Conservation (phyloP, 129 eudicot species). For the Solidago caesia region DNA sequence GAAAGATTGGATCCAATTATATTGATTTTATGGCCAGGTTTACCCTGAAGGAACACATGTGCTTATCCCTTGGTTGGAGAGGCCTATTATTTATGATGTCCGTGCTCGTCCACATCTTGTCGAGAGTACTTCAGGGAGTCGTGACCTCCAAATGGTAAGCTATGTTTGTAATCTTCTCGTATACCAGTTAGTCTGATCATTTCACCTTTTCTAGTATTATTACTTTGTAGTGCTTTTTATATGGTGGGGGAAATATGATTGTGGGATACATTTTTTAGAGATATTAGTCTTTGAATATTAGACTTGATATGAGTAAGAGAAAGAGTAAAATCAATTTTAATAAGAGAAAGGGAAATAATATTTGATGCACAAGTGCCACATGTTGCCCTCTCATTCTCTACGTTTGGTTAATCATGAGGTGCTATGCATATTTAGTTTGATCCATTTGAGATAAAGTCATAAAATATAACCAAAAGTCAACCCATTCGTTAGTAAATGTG, state of each 20-base stretch:
- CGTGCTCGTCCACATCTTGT: conserved; percentile 77
- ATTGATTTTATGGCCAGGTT: conserved; percentile 36
- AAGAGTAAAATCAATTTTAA: no score
- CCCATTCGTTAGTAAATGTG: no score
- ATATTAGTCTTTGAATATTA: no score
- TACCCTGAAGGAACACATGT: conserved; percentile 77
- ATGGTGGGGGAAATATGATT: neutral
- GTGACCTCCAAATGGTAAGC: conserved; percentile 75
- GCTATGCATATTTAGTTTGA: no score
- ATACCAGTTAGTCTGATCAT: neutral
- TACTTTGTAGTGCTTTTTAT: no score
- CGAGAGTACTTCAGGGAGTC: conserved; percentile 71
- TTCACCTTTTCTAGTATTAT: neutral
- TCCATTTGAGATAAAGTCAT: no score
- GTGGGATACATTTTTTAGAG: neutral
- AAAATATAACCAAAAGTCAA: neutral
- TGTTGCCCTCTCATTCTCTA: no score
- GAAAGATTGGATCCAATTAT: neutral
- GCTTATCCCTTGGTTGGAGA: conserved; percentile 67
- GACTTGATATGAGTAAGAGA: no score
- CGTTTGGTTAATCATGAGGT: no score
- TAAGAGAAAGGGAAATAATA: no score
- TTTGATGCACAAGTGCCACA: no score
- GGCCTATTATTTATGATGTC: conserved; percentile 70
- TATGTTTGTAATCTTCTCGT: no score